A percentile compares a stretch with the other conserved stretches of the same genome.
These are phyloP conservation scores for Pyropia yezoensis DNA, from an alignment of 23 red algal genomes.

Conservation along the genomic window DNA sequence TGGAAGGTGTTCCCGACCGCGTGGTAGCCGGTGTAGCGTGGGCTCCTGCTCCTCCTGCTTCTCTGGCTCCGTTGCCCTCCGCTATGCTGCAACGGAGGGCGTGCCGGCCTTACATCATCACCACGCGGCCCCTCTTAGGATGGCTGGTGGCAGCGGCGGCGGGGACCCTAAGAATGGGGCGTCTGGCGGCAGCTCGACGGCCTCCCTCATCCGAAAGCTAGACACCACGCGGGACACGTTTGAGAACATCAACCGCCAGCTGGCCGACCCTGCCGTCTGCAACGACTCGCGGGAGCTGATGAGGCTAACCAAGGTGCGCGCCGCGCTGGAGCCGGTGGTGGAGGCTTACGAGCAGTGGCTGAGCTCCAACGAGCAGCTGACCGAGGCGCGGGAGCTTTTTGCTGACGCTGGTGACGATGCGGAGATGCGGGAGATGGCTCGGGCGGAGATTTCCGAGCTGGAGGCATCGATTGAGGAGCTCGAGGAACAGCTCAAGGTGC, in stretches of 20 bases:
- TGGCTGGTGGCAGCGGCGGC: no score
- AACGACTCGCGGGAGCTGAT: slow-evolving; percentile 64
- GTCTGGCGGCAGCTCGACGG: neutral
- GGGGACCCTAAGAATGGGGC: no score
- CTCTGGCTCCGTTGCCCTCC: no score
- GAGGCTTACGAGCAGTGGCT: slow-evolving; percentile 76
- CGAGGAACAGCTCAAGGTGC: slow-evolving; percentile 51
- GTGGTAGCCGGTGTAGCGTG: no score
- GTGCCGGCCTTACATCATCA: no score
- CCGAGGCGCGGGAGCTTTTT: slow-evolving; percentile 58
- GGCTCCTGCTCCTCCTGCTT: no score
- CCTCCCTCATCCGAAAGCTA: slow-evolving; percentile 73
- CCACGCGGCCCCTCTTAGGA: no score
- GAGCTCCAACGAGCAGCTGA: slow-evolving; percentile 16
- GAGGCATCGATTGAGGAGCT: slow-evolving; percentile 50
- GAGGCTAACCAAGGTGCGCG: slow-evolving; percentile 78
- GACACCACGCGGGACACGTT: slow-evolving; percentile 67
- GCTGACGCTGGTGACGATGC: slow-evolving; percentile 61
- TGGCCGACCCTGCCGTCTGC: slow-evolving; percentile 70
- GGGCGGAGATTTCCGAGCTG: slow-evolving; percentile 58
- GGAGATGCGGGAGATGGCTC: slow-evolving; percentile 80
- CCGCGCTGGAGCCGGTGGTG: slow-evolving; percentile 74
- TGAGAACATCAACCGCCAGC: slow-evolving; percentile 59
- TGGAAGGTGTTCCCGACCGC: no score
- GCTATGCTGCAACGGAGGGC: no score